phyloP scores from a whole-genome alignment of 345 rosid species.

The Lagerstroemia speciosa region DNA sequence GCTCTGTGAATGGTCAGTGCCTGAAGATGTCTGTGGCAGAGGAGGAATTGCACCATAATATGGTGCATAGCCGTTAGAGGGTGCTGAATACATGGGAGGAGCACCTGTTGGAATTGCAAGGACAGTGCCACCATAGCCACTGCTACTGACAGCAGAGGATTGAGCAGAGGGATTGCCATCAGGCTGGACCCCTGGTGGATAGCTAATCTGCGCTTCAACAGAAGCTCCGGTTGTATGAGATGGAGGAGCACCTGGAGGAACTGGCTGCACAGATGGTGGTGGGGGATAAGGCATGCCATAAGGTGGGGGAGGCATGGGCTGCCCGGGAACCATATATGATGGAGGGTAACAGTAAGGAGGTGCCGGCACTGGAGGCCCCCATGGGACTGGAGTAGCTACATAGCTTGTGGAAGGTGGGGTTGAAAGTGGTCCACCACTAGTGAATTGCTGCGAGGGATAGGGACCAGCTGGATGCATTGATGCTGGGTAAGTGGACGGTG shows the following conservation, averaged over 20 bases:
- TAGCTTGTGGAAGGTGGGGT: constrained; percentile 46
- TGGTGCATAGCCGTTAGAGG: constrained; percentile 54
- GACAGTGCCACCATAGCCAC: constrained; percentile 38
- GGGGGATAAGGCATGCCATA: constrained; percentile 76
- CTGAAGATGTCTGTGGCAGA: constrained; percentile 43
- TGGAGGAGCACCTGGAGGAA: constrained; percentile 54
- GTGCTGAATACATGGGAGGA: constrained; percentile 47
- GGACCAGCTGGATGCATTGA: constrained; percentile 57
- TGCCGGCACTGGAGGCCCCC: constrained; percentile 89
- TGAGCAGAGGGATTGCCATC: constrained; percentile 49
- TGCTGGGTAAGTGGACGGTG: constrained; percentile 61
- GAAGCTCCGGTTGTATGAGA: constrained; percentile 40
- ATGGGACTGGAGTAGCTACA: constrained; percentile 59
- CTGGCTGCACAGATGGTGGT: constrained; percentile 46
- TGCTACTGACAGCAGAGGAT: constrained; percentile 30
- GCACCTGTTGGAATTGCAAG: constrained; percentile 35
- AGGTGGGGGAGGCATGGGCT: constrained; percentile 68
- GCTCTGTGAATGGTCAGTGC: constrained; percentile 47
- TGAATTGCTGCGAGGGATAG: constrained; percentile 71
- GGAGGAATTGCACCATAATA: constrained; percentile 77
- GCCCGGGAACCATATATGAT: constrained; percentile 66
- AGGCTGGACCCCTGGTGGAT: constrained; percentile 86
- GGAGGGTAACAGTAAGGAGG: constrained; percentile 72
- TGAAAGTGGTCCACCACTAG: constrained; percentile 64
- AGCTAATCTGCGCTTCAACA: constrained; percentile 64